Base-by-base conservation (phyloP, 2,329 filamentous ascomycete species). In the Fusarium oxysporum region DNA sequence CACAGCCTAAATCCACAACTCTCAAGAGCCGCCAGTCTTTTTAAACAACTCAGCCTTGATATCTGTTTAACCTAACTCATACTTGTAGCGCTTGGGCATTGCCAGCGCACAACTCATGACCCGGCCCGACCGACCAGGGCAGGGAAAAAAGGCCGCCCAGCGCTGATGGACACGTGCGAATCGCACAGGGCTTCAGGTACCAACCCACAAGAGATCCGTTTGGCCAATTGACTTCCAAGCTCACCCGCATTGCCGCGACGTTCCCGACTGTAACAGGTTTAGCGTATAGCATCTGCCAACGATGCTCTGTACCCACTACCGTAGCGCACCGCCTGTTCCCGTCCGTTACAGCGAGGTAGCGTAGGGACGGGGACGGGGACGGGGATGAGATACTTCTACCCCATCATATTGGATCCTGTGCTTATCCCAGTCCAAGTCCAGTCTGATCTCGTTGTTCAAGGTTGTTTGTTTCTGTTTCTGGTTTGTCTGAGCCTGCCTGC, bases 161-260 rank as follows among this genome's bases (percentile, higher is more conserved):
- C 32, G 58, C 47, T 71, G 71, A 55, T 48, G 68, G 71, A 74
- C 71, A 74, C 71, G 71, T 73, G 71, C 71, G 68, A 73, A 74
- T 73, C 67, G 68, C 65, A 74, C 65, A 70, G 71, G 74, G 71
- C 73, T 47, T 70, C 71, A 74, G 69, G 65, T 76, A 75, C 72
- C 70, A 59, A 61, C 62, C 68, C 65, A 61, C 33, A 60, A 17
- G 35, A 37, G 38, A 41, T 32, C 25, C 25, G 60, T 23, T 62
- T 32, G 43, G 37, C 71, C 71, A 74, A 74, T 74, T 33, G 62
- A 14, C 45, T 65, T 53, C 63, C 70, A 61, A 55, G 48, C 53
- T 75, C 57, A 53, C 66, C 69, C 72, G 66, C 72, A 73, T 71
- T 75, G 67, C 72, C 72, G 72, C 71, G 60, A 64, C 54, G 47